These are phyloP conservation scores for Phytophthora sojae DNA, from an alignment of 352 stramenopile species.

Conservation along the genomic window DNA sequence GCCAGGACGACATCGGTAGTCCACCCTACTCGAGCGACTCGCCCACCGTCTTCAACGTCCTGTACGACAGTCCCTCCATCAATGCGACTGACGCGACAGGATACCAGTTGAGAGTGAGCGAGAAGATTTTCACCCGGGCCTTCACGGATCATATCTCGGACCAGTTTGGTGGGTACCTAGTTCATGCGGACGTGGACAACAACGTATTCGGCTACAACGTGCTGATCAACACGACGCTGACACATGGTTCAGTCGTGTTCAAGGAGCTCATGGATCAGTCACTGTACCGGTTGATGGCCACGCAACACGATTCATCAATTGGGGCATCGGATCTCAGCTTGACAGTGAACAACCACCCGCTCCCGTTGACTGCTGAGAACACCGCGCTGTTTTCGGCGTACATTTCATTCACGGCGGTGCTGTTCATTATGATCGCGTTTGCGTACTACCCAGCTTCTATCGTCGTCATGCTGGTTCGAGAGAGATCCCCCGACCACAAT, in stretches of 20 bases:
- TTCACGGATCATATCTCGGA: slow-evolving; percentile 38
- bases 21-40: slow-evolving; percentile 35
- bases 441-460: slow-evolving; percentile 90
- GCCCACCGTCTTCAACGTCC: slow-evolving; percentile 52
- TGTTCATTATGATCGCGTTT: slow-evolving; percentile 89
- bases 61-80: slow-evolving; percentile 40
- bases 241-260: slow-evolving; percentile 56
- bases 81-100: slow-evolving; percentile 39
- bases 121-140: slow-evolving; percentile 48
- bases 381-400: slow-evolving; percentile 53
- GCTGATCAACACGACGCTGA: slow-evolving; percentile 57
- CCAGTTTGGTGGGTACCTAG: slow-evolving; percentile 53
- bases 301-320: slow-evolving; percentile 18
- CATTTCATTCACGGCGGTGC: slow-evolving; percentile 54
- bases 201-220: slow-evolving; percentile 56
- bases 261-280: slow-evolving; percentile 61
- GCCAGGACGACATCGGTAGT: slow-evolving; percentile 21
- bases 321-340: slow-evolving; percentile 31
- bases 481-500: slow-evolving; percentile 89
- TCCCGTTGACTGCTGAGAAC: slow-evolving; percentile 50
- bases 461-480: slow-evolving; percentile 94
- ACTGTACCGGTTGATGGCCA: slow-evolving; percentile 46
- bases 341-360: slow-evolving; percentile 53
- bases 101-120: slow-evolving; percentile 39
- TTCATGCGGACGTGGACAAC: slow-evolving; percentile 32